These are phyloP conservation scores for Talaromyces verruculosus DNA, from an alignment of 2,329 filamentous ascomycete genomes.

Conservation along the genomic window DNA sequence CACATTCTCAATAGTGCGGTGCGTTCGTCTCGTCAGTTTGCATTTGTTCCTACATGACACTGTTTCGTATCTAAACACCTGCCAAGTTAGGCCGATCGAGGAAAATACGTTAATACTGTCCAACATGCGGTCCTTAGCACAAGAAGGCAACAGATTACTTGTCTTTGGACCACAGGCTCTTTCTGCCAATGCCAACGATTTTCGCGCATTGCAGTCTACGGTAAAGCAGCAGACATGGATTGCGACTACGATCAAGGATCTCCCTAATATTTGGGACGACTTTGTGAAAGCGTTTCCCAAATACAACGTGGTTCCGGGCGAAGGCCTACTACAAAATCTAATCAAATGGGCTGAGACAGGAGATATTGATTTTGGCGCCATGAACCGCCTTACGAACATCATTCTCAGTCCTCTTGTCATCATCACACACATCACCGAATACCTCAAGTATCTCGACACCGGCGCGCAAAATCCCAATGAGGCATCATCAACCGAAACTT, in stretches of 20 bases:
- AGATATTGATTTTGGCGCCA: constrained; percentile 16
- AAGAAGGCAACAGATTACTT: constrained; percentile 1
- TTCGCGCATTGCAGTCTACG: constrained; percentile 2
- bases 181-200: constrained; percentile 9
- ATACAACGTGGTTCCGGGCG: constrained; percentile 20
- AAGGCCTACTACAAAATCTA: constrained; percentile 19
- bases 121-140: neutral
- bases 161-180: constrained; percentile 19
- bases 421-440: constrained; percentile 40
- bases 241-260: constrained; percentile 23
- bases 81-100: neutral
- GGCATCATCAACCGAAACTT: constrained; percentile 25
- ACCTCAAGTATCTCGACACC: constrained; percentile 28
- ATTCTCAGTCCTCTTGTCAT: constrained; percentile 43
- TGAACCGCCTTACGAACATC: constrained; percentile 30
- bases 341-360: constrained; percentile 24
- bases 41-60: neutral
- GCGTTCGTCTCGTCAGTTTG: neutral
- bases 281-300: constrained; percentile 23
- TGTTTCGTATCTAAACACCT: neutral
- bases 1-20: constrained; percentile 10
- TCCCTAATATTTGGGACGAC: constrained; percentile 23
- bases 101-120: neutral
- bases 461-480: neutral
- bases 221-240: constrained; percentile 22